Percentiles rank a stretch among this genome's conserved stretches.
phyloP scores from a whole-genome alignment of 192 early-diverging fungal species.

The Spinellus fusiger region DNA sequence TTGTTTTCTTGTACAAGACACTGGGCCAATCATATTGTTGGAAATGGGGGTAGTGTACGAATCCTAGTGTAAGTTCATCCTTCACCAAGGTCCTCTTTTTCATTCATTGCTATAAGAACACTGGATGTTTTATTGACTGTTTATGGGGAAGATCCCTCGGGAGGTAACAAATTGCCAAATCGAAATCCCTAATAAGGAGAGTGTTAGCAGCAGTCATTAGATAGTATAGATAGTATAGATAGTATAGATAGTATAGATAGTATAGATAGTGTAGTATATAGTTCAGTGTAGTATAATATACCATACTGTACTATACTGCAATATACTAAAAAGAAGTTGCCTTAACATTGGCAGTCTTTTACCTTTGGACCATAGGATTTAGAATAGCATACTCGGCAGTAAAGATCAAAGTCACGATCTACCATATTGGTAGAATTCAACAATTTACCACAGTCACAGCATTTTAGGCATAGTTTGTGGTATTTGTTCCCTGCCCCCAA shows the following conservation, averaged over 20 bases:
- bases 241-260: too few relatives aligned
- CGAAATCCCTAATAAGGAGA: constrained; percentile 25
- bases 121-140: background rate
- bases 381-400: constrained; percentile 48
- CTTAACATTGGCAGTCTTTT: background rate
- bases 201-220: too few relatives aligned
- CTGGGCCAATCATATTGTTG: too few relatives aligned
- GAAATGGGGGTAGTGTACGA: too few relatives aligned
- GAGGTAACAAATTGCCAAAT: constrained; percentile 19
- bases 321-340: background rate
- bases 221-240: too few relatives aligned
- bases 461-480: constrained; percentile 51
- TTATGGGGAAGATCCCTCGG: constrained; percentile 26
- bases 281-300: too few relatives aligned
- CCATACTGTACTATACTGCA: too few relatives aligned
- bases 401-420: constrained; percentile 40
- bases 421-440: constrained; percentile 53
- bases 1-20: too few relatives aligned
- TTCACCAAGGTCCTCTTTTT: too few relatives aligned
- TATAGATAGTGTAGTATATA: too few relatives aligned
- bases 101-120: too few relatives aligned
- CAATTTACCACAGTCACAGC: constrained; percentile 45
- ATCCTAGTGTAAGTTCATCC: too few relatives aligned
- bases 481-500: constrained; percentile 52
- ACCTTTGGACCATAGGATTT: constrained; percentile 47